Conservation (phyloP, 768 basidiomycete species). For the Aureoboletus auriporus region DNA sequence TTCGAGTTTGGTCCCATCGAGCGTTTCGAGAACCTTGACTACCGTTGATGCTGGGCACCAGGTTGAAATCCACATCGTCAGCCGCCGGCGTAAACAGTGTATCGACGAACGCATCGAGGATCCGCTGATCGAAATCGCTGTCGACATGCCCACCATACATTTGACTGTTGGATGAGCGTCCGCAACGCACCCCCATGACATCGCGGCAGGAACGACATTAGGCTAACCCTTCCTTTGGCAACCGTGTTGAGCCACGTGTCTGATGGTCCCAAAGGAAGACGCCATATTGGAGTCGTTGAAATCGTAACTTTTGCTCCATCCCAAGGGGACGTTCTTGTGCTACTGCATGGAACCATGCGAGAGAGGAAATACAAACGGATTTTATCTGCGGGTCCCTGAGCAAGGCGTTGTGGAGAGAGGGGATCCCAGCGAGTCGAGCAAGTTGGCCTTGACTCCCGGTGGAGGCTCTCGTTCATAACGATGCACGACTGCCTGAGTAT, state of each 20-base stretch:
- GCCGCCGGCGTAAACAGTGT: slow-evolving; percentile 81
- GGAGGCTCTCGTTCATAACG: slow-evolving; percentile 99
- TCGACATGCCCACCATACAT: slow-evolving; percentile 94
- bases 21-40: slow-evolving; percentile 62
- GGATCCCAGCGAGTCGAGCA: slow-evolving; percentile 81
- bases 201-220: slow-evolving; percentile 86
- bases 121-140: slow-evolving; percentile 91
- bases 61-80: slow-evolving; percentile 90
- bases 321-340: slow-evolving; percentile 95
- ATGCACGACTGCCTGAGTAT: slow-evolving; percentile 94
- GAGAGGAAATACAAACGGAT: slow-evolving; percentile 94
- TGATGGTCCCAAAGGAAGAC: no score
- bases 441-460: slow-evolving; percentile 93
- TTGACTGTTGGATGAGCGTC: slow-evolving; percentile 89
- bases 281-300: slow-evolving; percentile 99
- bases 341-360: slow-evolving; percentile 99
- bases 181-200: slow-evolving; percentile 95
- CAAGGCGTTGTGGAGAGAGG: slow-evolving; percentile 70
- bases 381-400: slow-evolving; percentile 90
- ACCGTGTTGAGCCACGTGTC: no score
- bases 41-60: slow-evolving; percentile 65
- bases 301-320: slow-evolving; percentile 97
- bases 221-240: no score
- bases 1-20: slow-evolving; percentile 90
- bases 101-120: slow-evolving; percentile 92